A percentile compares a stretch with the other conserved stretches of the same genome.
These are phyloP conservation scores for Fraxinus xanthoxyloides DNA, from an alignment of 305 asterid genomes.

Conservation along the genomic window DNA sequence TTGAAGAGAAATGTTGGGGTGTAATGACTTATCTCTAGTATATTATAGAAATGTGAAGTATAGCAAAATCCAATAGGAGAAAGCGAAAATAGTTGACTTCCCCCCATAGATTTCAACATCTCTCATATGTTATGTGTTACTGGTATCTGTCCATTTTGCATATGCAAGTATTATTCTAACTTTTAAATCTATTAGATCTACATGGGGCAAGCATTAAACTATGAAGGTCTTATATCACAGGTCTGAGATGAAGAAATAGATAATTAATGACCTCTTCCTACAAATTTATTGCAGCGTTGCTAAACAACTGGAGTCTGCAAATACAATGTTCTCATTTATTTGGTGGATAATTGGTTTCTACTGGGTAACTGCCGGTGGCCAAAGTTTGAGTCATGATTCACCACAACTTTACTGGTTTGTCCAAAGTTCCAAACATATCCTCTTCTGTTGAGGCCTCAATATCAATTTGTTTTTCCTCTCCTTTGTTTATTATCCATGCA, in stretches of 20 bases:
- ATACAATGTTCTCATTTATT: conserved; percentile 97
- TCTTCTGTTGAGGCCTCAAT: conserved; percentile 14
- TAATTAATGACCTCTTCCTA: conserved; percentile 9
- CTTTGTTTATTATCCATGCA: conserved; percentile 3
- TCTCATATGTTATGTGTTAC: neutral
- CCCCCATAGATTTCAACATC: neutral
- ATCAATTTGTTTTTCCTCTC: neutral
- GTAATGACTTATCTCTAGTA: neutral
- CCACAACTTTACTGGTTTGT: conserved; percentile 93
- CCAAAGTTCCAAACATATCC: conserved; percentile 1
- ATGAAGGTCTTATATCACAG: neutral
- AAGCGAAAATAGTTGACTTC: neutral
- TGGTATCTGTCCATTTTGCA: neutral
- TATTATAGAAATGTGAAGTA: neutral
- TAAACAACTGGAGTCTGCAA: conserved; percentile 87
- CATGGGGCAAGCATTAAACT: conserved; percentile 12
- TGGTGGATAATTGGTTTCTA: conserved; percentile 99
- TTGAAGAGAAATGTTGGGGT: neutral
- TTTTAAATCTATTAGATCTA: neutral
- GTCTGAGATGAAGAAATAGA: conserved; percentile 15
- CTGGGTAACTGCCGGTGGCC: conserved; percentile 91
- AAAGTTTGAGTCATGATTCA: conserved; percentile 49
- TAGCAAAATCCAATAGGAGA: neutral
- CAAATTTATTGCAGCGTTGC: conserved; percentile 52
- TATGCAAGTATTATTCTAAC: neutral